phyloP scores from a whole-genome alignment of 2,329 filamentous ascomycete species.

The Xylaria sp. region DNA sequence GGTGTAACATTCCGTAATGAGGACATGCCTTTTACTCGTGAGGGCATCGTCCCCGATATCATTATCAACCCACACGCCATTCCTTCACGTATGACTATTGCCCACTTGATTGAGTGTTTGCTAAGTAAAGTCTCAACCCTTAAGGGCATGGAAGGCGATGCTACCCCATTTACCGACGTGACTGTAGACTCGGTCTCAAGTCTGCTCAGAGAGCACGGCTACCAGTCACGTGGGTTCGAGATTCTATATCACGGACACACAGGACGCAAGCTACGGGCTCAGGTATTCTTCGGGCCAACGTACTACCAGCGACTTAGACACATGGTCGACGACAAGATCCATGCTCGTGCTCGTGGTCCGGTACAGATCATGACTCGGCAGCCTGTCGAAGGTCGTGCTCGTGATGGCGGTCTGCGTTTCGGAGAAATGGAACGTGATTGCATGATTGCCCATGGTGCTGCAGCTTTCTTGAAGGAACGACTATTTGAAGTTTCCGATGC shows the following conservation, averaged over 20 bases:
- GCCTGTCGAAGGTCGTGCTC: conserved; percentile 96
- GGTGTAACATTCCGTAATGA: conserved; percentile 98
- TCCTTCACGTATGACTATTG: conserved; percentile 99
- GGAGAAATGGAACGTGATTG: conserved; percentile 99
- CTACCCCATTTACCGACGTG: conserved; percentile 97
- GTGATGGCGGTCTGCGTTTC: conserved; percentile 98
- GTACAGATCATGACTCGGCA: conserved; percentile 97
- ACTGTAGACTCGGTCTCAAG: conserved; percentile 94
- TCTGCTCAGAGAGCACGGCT: conserved; percentile 87
- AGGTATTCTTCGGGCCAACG: conserved; percentile 96
- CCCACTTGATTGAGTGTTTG: conserved; percentile 98
- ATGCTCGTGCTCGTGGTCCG: conserved; percentile 95
- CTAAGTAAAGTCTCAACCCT: conserved; percentile 95
- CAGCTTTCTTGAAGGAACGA: conserved; percentile 95
- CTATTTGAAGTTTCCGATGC: conserved; percentile 98
- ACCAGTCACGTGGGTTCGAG: conserved; percentile 97
- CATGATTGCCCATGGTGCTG: conserved; percentile 99
- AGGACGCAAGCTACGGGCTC: conserved; percentile 89
- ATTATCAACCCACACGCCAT: conserved; percentile 99
- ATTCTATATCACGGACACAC: conserved; percentile 99
- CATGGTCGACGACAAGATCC: conserved; percentile 99
- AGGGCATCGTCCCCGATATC: conserved; percentile 92
- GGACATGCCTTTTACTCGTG: conserved; percentile 96
- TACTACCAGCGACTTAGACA: conserved; percentile 99
- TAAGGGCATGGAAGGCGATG: conserved; percentile 94